Evolutionary conservation across 1,139 yeast species (phyloP), one percentile per base, ranked within the genome.

Genomic region (Nakaseomyces glabratus): DNA sequence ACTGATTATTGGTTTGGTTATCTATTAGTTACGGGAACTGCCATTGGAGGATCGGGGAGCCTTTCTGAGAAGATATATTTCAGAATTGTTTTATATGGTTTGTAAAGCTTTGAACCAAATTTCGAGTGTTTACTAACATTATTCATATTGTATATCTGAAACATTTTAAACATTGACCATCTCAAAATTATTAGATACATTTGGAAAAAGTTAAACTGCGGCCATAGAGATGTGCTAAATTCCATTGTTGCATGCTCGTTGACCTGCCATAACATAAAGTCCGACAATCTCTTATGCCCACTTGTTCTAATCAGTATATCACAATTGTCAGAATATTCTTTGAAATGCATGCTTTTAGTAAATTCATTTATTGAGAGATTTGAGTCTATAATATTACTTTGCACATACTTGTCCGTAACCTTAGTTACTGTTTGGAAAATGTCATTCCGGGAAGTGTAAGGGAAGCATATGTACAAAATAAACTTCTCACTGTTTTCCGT

Each of bases 401-500:
- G 9, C 9, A 43, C 42, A 4, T 29, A 31, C 14, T 46, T 36
- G 9, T 57, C 52, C 1, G 78, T 75, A 8, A 72, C 63, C 9
- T 52, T 45, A 33, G 63, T 61, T 17, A 90, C 70, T 25, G 90
- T 68, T 37, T 73, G 73, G 2, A 85, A 67, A 35, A 90, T 85
- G 51, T 90, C 98, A 52, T 90, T 94, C 46, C 97, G 68, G 6
- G 96, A 78, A 0, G 98, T 90, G 60, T 90, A 90, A 0, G 97
- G 95, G 56, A 90, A 84, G 57, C 97, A 88, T 21, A 90, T 79
- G 55, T 88, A 90, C 37, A 90, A 66, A 7, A 71, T 68, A 5
- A 93, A 51, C 2, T 40, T 43, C 2, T 57, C 60, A 46, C 51
- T 56, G 44, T 71, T 55, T 35, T 65, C 63, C 2, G 96, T 88